These are phyloP conservation scores for Diplogelasinospora grovesii DNA, from an alignment of 495 filamentous ascomycete genomes.

Conservation along the genomic window DNA sequence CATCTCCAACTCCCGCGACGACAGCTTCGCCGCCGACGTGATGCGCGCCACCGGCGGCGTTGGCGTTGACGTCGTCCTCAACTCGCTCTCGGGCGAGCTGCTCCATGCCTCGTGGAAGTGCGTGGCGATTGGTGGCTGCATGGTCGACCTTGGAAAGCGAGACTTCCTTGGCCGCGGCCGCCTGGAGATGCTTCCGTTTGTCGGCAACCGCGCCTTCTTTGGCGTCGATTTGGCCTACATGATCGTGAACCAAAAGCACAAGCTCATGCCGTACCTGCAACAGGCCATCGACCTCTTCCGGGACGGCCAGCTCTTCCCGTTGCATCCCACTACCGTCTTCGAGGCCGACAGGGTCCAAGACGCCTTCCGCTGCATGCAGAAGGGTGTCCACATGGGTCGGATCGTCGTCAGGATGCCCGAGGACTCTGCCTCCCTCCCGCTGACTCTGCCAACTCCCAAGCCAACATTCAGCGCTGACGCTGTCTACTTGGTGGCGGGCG, in stretches of 20 bases:
- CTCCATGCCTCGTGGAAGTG: conserved; percentile 42
- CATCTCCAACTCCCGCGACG: conserved; percentile 30
- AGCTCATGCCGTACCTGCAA: conserved; percentile 20
- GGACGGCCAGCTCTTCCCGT: no score
- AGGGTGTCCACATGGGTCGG: conserved; percentile 39
- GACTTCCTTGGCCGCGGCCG: conserved; percentile 20
- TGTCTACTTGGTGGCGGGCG: conserved; percentile 41
- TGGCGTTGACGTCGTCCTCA: conserved; percentile 49
- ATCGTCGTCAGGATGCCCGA: conserved; percentile 29
- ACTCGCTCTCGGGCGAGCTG: conserved; percentile 45
- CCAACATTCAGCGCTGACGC: no score
- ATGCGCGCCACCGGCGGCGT: conserved; percentile 33
- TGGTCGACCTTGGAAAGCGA: conserved; percentile 45
- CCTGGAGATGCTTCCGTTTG: conserved; percentile 39
- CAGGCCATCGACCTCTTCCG: conserved; percentile 16
- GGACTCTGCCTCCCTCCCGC: not conserved
- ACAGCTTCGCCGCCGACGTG: conserved; percentile 34
- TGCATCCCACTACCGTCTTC: conserved; percentile 36
- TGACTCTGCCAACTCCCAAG: no score
- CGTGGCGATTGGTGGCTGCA: conserved; percentile 41
- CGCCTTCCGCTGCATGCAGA: conserved; percentile 39
- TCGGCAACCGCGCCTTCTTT: conserved; percentile 34
- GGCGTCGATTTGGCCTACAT: conserved; percentile 32
- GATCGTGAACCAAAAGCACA: not conserved
- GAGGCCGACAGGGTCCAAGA: no score